A percentile compares a stretch with the other conserved stretches of the same genome.
Conservation (phyloP, 306 rosid species). For the Malus orientalis region DNA sequence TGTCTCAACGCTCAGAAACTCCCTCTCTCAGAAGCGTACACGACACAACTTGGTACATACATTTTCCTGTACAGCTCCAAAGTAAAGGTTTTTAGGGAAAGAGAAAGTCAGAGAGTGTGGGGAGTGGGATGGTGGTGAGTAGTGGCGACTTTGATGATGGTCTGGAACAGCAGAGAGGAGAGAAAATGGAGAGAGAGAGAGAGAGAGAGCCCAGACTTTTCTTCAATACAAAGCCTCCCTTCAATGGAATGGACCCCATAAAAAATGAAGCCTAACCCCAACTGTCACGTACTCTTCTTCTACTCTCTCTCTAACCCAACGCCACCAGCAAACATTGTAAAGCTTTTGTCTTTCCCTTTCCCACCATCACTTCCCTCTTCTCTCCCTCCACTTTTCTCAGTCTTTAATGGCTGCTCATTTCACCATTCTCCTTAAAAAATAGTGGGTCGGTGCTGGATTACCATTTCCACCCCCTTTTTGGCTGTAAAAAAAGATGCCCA, state of each 20-base stretch:
- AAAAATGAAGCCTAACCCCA: constrained; percentile 39
- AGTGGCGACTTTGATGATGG: constrained; percentile 29
- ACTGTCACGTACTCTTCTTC: constrained; percentile 58
- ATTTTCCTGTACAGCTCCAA: background rate
- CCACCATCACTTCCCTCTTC: constrained; percentile 8
- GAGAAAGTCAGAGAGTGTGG: background rate
- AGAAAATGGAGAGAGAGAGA: constrained; percentile 16
- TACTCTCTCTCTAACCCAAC: constrained; percentile 23
- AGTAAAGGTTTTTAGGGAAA: background rate
- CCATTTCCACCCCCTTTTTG: constrained; percentile 35
- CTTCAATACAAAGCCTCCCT: constrained; percentile 20
- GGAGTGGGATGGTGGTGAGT: background rate
- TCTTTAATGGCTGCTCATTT: constrained; percentile 55
- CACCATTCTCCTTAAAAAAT: constrained; percentile 35
- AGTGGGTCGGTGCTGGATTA: constrained; percentile 58
- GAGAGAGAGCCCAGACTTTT: constrained; percentile 8
- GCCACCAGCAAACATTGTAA: constrained; percentile 10
- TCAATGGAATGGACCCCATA: constrained; percentile 27
- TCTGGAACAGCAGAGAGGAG: constrained; percentile 7
- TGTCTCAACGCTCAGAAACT: background rate
- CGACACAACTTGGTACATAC: constrained; percentile 11
- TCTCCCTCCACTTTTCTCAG: constrained; percentile 40
- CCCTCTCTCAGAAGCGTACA: background rate
- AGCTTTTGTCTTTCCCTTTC: constrained; percentile 19
- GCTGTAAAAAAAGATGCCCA: constrained; percentile 44